Percentiles rank a stretch among this genome's conserved stretches.
Conservation (phyloP, 139 green algal species). For the Chlorella sp. region DNA sequence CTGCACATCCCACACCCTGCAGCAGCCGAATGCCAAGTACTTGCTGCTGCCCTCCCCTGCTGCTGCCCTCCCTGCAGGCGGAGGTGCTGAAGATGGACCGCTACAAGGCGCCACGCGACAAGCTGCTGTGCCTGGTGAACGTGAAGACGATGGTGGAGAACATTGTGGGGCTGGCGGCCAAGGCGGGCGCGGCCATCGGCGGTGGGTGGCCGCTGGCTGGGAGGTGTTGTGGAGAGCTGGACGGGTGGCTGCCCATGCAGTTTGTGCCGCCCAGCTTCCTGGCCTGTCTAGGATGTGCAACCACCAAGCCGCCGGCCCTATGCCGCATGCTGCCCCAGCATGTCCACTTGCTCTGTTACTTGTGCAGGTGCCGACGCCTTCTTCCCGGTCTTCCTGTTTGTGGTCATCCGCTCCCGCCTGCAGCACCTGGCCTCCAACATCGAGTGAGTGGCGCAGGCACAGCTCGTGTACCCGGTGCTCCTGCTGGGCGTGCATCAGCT, state of each 20-base stretch:
- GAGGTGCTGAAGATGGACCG: slow-evolving; percentile 91
- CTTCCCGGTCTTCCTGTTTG: slow-evolving; percentile 92
- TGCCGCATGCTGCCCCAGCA: too few species aligned
- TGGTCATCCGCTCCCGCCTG: slow-evolving; percentile 79
- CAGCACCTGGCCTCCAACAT: slow-evolving; percentile 75
- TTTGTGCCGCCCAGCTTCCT: background rate
- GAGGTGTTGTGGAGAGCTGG: background rate
- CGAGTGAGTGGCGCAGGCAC: slow-evolving; percentile 19
- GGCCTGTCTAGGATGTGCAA: background rate
- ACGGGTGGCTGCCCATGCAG: background rate
- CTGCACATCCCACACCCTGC: too few species aligned
- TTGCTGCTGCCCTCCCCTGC: background rate
- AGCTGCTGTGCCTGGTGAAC: slow-evolving; percentile 96
- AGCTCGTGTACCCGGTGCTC: too few species aligned
- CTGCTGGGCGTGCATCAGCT: too few species aligned
- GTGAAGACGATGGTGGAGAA: slow-evolving; percentile 52
- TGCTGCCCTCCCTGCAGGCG: slow-evolving; percentile 36
- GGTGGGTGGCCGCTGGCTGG: background rate
- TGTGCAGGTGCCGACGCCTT: slow-evolving; percentile 72
- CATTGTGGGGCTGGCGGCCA: slow-evolving; percentile 29
- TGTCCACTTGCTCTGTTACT: too few species aligned
- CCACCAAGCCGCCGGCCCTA: too few species aligned
- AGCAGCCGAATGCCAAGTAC: background rate
- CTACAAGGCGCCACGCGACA: slow-evolving; percentile 95
- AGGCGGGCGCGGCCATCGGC: slow-evolving; percentile 30